These are phyloP conservation scores for Glycine latifolia DNA, from an alignment of 306 rosid genomes.

Conservation along the genomic window DNA sequence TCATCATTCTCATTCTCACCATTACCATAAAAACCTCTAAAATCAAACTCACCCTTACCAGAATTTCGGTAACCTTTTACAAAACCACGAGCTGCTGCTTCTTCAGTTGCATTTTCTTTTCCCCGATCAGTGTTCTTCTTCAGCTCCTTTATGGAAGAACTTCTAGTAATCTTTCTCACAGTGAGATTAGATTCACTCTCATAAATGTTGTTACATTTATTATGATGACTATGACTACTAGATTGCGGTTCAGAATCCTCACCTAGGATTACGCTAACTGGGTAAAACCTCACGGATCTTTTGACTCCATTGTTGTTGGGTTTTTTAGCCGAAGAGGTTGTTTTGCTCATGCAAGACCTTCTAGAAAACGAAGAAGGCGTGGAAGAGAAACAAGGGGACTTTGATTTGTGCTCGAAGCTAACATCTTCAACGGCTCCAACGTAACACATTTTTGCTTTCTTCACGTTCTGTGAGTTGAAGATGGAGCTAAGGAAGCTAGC, in stretches of 20 bases:
- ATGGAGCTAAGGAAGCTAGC: constrained; percentile 66
- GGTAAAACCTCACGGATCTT: constrained; percentile 69
- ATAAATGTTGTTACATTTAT: constrained; percentile 2
- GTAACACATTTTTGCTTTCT: constrained; percentile 80
- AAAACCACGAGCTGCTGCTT: constrained; percentile 30
- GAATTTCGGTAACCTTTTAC: background rate
- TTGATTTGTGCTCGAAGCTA: constrained; percentile 55
- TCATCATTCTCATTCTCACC: background rate
- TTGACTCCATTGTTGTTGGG: constrained; percentile 47
- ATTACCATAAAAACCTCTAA: constrained; percentile 48
- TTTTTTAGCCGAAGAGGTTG: constrained; percentile 55
- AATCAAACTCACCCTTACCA: constrained; percentile 30
- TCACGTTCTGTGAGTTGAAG: constrained; percentile 70
- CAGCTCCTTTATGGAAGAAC: constrained; percentile 37
- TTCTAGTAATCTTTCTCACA: constrained; percentile 16
- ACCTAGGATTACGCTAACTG: constrained; percentile 61
- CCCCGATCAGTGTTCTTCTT: constrained; percentile 26
- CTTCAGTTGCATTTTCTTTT: constrained; percentile 34
- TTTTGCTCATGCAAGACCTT: constrained; percentile 72
- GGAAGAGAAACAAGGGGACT: constrained; percentile 56
- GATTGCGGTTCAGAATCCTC: constrained; percentile 57
- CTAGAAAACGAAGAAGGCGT: constrained; percentile 58
- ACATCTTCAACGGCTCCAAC: constrained; percentile 78
- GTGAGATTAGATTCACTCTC: constrained; percentile 54
- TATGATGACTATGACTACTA: background rate